Evolutionary conservation across 129 eudicot species (phyloP).

Genomic region (Calendula officinalis): DNA sequence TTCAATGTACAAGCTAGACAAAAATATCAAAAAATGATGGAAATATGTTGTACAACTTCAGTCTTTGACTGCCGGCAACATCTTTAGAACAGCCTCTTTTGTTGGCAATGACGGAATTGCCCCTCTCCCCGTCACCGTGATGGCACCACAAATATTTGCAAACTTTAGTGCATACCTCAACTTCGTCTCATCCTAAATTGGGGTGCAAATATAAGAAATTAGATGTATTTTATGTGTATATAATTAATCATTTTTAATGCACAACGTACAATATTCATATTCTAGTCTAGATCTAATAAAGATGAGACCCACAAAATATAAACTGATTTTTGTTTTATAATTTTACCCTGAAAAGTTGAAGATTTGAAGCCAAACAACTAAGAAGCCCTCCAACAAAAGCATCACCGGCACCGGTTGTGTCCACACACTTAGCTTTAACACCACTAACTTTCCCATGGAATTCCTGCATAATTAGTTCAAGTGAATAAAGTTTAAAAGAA

Average conservation of each 20-base stretch:
- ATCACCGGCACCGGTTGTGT: constrained; percentile 63
- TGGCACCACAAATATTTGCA: constrained; percentile 51
- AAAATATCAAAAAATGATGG: no score
- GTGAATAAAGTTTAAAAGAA: background rate
- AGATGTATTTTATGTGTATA: background rate
- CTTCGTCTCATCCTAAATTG: constrained; percentile 42
- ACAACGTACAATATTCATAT: no score
- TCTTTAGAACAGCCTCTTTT: constrained; percentile 34
- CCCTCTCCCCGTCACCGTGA: constrained; percentile 47
- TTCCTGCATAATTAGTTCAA: constrained; percentile 25
- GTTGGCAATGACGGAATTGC: constrained; percentile 64
- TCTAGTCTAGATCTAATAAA: no score
- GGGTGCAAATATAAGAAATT: background rate
- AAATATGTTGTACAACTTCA: background rate
- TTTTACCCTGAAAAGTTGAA: constrained; percentile 33
- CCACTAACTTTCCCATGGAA: constrained; percentile 51
- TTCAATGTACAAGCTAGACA: no score
- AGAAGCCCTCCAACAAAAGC: constrained; percentile 55
- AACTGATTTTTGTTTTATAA: no score
- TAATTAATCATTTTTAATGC: background rate
- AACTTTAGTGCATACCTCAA: constrained; percentile 37
- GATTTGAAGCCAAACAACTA: constrained; percentile 33
- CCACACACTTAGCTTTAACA: constrained; percentile 39
- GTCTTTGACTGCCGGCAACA: constrained; percentile 30
- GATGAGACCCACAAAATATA: no score